Evolutionary conservation across 805 yeast genomes (phyloP).

Genomic region (Ogataea thermomethanolica): DNA sequence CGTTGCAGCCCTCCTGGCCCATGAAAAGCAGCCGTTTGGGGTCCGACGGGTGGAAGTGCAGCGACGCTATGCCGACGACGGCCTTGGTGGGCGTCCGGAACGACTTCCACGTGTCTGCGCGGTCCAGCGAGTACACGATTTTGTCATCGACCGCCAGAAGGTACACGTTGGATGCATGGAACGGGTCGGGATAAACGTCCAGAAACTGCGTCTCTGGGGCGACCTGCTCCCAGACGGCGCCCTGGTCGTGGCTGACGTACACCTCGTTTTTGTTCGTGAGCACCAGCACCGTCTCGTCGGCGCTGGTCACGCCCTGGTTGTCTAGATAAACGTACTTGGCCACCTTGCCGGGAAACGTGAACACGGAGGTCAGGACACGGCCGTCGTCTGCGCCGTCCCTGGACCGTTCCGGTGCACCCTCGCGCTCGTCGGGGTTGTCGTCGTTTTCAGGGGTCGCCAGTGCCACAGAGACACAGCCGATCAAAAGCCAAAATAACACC

Average conservation of each 20-base stretch:
- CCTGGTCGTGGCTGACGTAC: slow-evolving; percentile 71
- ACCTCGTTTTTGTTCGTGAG: slow-evolving; percentile 52
- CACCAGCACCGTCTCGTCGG: slow-evolving; percentile 63
- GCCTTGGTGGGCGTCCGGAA: slow-evolving; percentile 53
- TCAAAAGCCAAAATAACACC: slow-evolving; percentile 1
- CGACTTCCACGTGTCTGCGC: slow-evolving; percentile 58
- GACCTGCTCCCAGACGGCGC: slow-evolving; percentile 48
- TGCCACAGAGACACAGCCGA: not conserved
- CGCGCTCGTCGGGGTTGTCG: slow-evolving; percentile 32
- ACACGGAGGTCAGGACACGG: slow-evolving; percentile 40
- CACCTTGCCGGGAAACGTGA: slow-evolving; percentile 53
- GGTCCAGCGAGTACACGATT: slow-evolving; percentile 60
- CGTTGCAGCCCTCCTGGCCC: slow-evolving; percentile 59
- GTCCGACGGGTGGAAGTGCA: slow-evolving; percentile 64
- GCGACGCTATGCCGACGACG: slow-evolving; percentile 37
- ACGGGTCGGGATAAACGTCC: slow-evolving; percentile 55
- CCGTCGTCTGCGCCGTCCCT: slow-evolving; percentile 37
- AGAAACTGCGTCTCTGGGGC: slow-evolving; percentile 44
- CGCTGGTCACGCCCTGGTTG: slow-evolving; percentile 38
- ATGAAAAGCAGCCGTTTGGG: slow-evolving; percentile 62
- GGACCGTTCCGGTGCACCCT: slow-evolving; percentile 35
- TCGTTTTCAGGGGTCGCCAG: slow-evolving; percentile 16
- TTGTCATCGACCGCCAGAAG: slow-evolving; percentile 46
- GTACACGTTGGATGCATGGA: slow-evolving; percentile 50
- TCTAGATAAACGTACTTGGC: slow-evolving; percentile 59